phyloP scores from a whole-genome alignment of 208 protist genomes.

The Blastocrithidia nonstop region DNA sequence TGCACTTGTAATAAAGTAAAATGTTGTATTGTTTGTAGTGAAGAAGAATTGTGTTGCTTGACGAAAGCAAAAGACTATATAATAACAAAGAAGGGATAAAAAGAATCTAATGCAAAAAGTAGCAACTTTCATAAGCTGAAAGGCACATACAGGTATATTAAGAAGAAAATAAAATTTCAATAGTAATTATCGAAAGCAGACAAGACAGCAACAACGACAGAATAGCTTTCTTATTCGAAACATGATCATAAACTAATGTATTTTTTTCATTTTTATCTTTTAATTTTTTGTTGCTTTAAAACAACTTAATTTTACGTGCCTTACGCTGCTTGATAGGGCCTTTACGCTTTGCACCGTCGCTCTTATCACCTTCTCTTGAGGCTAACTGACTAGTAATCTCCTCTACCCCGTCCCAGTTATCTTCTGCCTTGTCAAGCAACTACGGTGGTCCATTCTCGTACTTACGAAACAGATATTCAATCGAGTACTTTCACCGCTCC shows the following conservation, averaged over 20 bases:
- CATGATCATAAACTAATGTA: too few relatives aligned
- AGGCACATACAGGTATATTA: too few relatives aligned
- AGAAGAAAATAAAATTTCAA: too few relatives aligned
- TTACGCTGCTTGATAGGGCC: conserved; percentile 77
- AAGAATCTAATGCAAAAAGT: too few relatives aligned
- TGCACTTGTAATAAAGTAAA: background rate
- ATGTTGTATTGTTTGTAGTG: background rate
- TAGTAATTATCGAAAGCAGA: too few relatives aligned
- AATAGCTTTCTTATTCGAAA: too few relatives aligned
- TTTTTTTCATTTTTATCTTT: too few relatives aligned
- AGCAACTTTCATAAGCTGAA: too few relatives aligned
- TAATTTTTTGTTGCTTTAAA: too few relatives aligned
- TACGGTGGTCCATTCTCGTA: conserved; percentile 71
- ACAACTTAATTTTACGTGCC: conserved; percentile 81
- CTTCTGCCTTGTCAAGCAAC: conserved; percentile 37
- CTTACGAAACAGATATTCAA: conserved; percentile 81
- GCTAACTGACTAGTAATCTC: conserved; percentile 14
- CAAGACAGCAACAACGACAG: too few relatives aligned
- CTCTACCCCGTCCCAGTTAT: conserved; percentile 59
- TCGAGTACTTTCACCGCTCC: conserved; percentile 81
- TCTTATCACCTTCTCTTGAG: conserved; percentile 8
- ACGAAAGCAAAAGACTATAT: conserved; percentile 3
- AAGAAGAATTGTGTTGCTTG: background rate
- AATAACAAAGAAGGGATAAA: conserved; percentile 2
- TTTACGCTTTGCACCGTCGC: conserved; percentile 45